A percentile compares a stretch with the other conserved stretches of the same genome.
phyloP scores from a whole-genome alignment of 805 yeast species.

The Pichia phayaonensis region DNA sequence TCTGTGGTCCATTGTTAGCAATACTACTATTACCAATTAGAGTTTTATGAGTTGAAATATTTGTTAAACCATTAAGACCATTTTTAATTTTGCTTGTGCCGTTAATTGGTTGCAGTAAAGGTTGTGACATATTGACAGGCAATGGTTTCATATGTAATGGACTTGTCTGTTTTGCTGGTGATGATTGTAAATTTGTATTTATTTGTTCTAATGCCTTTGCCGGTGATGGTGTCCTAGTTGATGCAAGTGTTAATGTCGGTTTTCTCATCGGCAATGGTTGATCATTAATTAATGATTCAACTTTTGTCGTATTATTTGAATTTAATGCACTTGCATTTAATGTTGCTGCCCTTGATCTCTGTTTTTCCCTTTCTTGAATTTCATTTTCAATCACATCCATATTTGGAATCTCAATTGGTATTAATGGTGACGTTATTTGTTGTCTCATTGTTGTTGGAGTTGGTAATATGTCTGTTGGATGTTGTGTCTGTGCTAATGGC shows the following conservation, averaged over 20 bases:
- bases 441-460: constrained; percentile 1
- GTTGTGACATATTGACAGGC: constrained; percentile 32
- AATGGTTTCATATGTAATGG: constrained; percentile 46
- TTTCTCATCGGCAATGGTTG: constrained; percentile 22
- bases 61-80: neutral
- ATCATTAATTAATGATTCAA: constrained; percentile 4
- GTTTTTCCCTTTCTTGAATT: constrained; percentile 13
- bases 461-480: neutral
- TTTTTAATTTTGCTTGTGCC: constrained; percentile 15
- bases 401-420: constrained; percentile 62
- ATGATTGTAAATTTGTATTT: constrained; percentile 9
- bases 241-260: constrained; percentile 29
- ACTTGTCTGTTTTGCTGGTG: constrained; percentile 26
- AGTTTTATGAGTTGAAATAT: constrained; percentile 1
- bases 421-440: constrained; percentile 39
- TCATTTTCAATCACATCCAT: constrained; percentile 33
- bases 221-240: constrained; percentile 42
- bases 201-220: constrained; percentile 25
- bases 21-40: neutral
- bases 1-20: constrained; percentile 21
- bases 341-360: constrained; percentile 27
- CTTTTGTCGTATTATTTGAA: neutral
- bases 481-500: constrained; percentile 1
- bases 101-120: constrained; percentile 50
- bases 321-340: constrained; percentile 7